Conservation (phyloP, 768 basidiomycete genomes). For the Leucocoprinus leucothites region DNA sequence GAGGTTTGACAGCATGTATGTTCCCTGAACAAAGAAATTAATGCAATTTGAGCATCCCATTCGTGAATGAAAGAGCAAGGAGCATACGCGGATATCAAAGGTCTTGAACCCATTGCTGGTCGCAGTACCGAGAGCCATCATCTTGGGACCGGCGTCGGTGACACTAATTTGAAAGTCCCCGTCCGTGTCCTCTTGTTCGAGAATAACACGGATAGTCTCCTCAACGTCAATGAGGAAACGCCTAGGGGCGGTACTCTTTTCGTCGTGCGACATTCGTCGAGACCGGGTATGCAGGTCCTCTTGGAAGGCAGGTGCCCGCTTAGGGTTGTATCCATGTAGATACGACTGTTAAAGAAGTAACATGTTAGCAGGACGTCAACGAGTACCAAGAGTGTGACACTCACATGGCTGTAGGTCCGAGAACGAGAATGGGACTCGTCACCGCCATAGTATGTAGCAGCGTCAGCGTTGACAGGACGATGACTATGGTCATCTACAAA, state of each 20-base stretch:
- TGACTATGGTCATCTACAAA: slow-evolving; percentile 62
- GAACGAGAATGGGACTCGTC: slow-evolving; percentile 77
- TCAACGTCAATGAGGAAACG: slow-evolving; percentile 97
- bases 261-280: slow-evolving; percentile 89
- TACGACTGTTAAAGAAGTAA: slow-evolving; percentile 48
- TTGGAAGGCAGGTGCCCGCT: slow-evolving; percentile 67
- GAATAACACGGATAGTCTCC: slow-evolving; percentile 92
- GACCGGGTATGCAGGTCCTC: slow-evolving; percentile 72
- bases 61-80: neutral
- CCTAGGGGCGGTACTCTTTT: slow-evolving; percentile 81
- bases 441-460: slow-evolving; percentile 80
- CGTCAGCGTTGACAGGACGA: slow-evolving; percentile 57
- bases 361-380: neutral
- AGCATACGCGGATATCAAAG: slow-evolving; percentile 86
- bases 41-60: neutral
- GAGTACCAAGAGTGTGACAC: slow-evolving; percentile 20
- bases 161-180: slow-evolving; percentile 96
- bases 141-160: slow-evolving; percentile 94
- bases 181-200: slow-evolving; percentile 98
- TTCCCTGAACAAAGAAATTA: slow-evolving; percentile 55
- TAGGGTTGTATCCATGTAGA: slow-evolving; percentile 69
- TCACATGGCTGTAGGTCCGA: slow-evolving; percentile 85
- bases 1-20: slow-evolving; percentile 99
- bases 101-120: slow-evolving; percentile 98
- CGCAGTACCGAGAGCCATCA: slow-evolving; percentile 93